Conservation (phyloP, 495 filamentous ascomycete species). For the Peziza echinospora region DNA sequence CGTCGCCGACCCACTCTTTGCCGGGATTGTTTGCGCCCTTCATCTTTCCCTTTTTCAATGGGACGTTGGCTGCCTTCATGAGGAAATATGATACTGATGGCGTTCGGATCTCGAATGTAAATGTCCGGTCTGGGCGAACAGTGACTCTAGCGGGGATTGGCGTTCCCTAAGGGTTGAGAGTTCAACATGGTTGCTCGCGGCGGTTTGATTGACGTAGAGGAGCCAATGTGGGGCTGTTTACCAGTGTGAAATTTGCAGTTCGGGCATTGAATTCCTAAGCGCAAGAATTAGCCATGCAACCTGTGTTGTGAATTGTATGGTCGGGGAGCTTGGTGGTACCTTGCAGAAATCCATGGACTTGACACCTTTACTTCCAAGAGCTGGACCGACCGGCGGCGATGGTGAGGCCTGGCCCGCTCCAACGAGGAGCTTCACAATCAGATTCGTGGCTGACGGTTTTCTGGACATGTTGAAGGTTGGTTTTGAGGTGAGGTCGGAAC, state of each 20-base stretch:
- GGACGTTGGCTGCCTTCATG: constrained; percentile 57
- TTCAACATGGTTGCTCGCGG: background rate
- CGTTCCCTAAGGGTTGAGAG: constrained; percentile 37
- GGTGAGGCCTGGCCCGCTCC: constrained; percentile 92
- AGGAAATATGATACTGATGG: constrained; percentile 78
- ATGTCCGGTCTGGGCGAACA: constrained; percentile 80
- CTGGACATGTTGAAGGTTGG: constrained; percentile 45
- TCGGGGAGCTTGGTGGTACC: constrained; percentile 28
- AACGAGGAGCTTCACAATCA: constrained; percentile 93
- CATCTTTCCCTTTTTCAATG: constrained; percentile 50
- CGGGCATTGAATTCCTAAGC: constrained; percentile 93
- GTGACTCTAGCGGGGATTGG: constrained; percentile 80
- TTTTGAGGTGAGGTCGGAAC: background rate
- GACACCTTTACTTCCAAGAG: constrained; percentile 89
- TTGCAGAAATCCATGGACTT: constrained; percentile 99
- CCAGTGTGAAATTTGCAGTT: constrained; percentile 55
- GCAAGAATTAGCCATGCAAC: no score
- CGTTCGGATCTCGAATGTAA: constrained; percentile 82
- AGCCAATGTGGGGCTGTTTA: background rate
- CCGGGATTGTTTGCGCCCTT: constrained; percentile 59
- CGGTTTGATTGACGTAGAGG: background rate
- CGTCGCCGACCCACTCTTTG: constrained; percentile 58
- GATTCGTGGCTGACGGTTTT: constrained; percentile 40
- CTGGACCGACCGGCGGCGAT: constrained; percentile 92
- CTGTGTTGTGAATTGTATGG: background rate